Base-by-base conservation (phyloP, 2,329 filamentous ascomycete genomes). In the Aspergillus transmontanensis region DNA sequence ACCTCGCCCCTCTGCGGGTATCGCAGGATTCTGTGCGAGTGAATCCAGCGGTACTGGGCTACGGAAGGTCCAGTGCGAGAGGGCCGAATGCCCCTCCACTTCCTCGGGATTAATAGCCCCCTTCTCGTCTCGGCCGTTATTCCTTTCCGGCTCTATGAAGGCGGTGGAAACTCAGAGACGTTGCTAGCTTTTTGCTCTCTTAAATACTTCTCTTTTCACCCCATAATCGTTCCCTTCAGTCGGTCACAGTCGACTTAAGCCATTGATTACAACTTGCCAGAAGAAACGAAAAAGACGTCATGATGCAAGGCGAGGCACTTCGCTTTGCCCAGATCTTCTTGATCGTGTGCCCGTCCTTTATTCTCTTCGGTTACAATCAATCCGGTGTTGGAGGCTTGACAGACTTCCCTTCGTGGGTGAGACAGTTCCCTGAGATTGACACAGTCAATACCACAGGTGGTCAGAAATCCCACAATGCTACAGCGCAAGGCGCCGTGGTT, bases 331-430 rank as follows among this genome's bases (percentile, higher is more conserved):
- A 65, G 19, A 55, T 65, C 28, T 57, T 65, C n/a, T 64, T 73
- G 23, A 67, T 72, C 34, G 71, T 72, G 7, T 67, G 60, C 9
- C 72, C 72, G 34, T 68, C 78, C 21, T 84, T 83, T 63, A 78
- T 83, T 59, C 75, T 82, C 55, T 84, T 83, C 66, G 83, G 83
- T 58, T 85, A 84, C 75, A 84, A 85, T 69, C 81, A 84, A 68
- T 80, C 81, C 56, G 81, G 81, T 54, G 76, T 82, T n/a, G 82
- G 82, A 51, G 82, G 82, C 16, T 74, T 85, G n/a, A 68, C 81
- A 72, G 79, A 62, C 4, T 66, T 73, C 0, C 66, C 10, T 62
- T 71, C 62, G 68, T 72, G 62, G 53, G 36, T 55, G 77, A 79
- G 62, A 6, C 36, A 54, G 10, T 84, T 86, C 66, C 83, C 83